Evolutionary conservation across 768 basidiomycete genomes (phyloP), one percentile per base, ranked within the genome.

Genomic region (Tulasnella sp.): DNA sequence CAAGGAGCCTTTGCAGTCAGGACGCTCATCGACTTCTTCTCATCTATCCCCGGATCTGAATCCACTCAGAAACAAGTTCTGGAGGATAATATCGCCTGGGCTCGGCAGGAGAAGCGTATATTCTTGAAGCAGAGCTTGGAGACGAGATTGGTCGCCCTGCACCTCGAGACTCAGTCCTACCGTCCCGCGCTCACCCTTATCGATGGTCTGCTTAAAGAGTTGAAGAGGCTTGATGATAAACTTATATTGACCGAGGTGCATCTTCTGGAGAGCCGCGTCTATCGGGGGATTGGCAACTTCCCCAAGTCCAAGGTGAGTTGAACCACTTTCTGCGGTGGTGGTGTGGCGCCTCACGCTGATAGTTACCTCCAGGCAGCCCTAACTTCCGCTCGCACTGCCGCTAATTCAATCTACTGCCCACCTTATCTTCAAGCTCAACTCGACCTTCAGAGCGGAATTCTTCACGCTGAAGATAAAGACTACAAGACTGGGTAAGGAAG

Each of bases 201-300:
- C 78, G 95, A 96, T 77, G 85, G 86, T 0, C 88, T 99, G n/a
- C 86, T 99, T 40, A 91, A 91, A 1, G 97, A 99, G 83, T 88
- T 99, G 25, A 95, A 93, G 83, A 89, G 91, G 34, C 85, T 99
- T 36, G 97, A 99, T 82, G 97, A 99, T 85, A 99, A 99, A 86
- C 92, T 97, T 89, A 93, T 99, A 78, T 87, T 99, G 38, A 98
- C 96, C 3, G 97, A 99, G 82, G 96, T 99, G 0, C 96, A 97
- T 80, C 87, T 99, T 11, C 88, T 99, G 49, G 97, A 99, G 84
- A 93, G 93, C 76, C 85, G 94, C 64, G 94, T 96, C 1, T 94
- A 96, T 81, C 89, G 95, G 77, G 94, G 93, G 1, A 89, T 94
- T 75, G 91, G 91, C 29, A 99, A 99, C 83, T 84, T 96, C 71